Conservation (phyloP, 2,329 filamentous ascomycete species). For the Apiospora arundinis region DNA sequence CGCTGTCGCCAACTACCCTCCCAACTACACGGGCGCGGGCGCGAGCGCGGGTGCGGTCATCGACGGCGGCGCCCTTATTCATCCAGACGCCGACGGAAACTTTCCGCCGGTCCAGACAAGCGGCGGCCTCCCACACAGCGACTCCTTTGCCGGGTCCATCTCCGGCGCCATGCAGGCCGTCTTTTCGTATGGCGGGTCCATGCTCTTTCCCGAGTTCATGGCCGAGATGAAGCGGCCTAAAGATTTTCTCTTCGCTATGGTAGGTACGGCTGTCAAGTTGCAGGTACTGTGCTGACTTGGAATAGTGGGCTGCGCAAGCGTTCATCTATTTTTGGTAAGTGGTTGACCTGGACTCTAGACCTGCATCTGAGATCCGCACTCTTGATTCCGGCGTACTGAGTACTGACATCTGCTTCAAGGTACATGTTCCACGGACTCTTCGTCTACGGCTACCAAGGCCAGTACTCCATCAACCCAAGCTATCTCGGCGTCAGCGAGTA, state of each 20-base stretch:
- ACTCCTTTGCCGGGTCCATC: slow-evolving; percentile 58
- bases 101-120: slow-evolving; percentile 33
- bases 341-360: no score
- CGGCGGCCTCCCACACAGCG: slow-evolving; percentile 49
- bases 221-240: slow-evolving; percentile 49
- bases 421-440: slow-evolving; percentile 52
- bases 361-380: no score
- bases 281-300: not conserved
- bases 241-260: not conserved
- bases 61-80: not conserved
- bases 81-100: not conserved
- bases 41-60: slow-evolving; percentile 40
- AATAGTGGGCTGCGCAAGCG: slow-evolving; percentile 28
- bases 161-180: slow-evolving; percentile 34
- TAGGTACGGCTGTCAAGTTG: not conserved
- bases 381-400: no score
- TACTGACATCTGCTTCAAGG: no score
- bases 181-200: slow-evolving; percentile 56
- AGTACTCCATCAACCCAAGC: slow-evolving; percentile 54
- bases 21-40: slow-evolving; percentile 35
- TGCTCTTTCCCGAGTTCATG: slow-evolving; percentile 64
- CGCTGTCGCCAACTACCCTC: slow-evolving; percentile 34
- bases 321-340: slow-evolving; percentile 3
- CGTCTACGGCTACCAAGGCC: slow-evolving; percentile 54
- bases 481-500: slow-evolving; percentile 51